A percentile compares a stretch with the other conserved stretches of the same genome.
Evolutionary conservation across 495 filamentous ascomycete species (phyloP).

Genomic region (Podospora sp.): DNA sequence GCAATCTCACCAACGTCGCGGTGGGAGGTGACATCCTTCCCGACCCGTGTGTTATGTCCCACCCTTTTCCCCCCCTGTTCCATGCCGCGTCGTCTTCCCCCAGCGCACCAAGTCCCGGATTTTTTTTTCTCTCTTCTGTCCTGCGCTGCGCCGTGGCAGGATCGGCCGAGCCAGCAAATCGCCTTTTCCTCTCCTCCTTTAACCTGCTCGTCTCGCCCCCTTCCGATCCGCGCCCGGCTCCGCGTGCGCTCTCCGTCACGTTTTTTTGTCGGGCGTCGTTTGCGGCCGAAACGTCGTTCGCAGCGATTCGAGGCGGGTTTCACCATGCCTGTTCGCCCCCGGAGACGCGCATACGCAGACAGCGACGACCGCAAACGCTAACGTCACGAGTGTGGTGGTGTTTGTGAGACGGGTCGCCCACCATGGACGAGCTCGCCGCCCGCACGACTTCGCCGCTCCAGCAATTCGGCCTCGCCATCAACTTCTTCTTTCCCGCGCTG

Average conservation of each 20-base stretch:
- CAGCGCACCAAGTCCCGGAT: not conserved
- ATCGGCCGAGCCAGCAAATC: not conserved
- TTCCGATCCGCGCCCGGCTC: not conserved
- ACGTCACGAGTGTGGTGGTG: not conserved
- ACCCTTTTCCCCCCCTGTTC: not conserved
- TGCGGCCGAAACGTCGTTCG: too few species aligned
- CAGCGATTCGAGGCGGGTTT: too few species aligned
- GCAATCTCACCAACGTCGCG: not conserved
- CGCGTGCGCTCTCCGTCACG: not conserved
- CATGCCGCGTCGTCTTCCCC: not conserved
- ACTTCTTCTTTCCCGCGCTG: constrained; percentile 20
- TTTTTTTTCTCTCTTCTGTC: not conserved
- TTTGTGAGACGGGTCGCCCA: not conserved
- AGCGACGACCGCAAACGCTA: not conserved
- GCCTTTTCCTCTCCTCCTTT: not conserved
- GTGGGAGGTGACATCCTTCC: constrained; percentile 3
- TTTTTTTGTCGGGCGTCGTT: not conserved
- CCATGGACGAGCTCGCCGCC: not conserved
- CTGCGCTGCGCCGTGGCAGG: not conserved
- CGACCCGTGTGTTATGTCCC: constrained; percentile 1
- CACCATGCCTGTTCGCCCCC: constrained; percentile 8
- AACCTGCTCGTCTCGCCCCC: not conserved
- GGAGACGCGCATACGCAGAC: constrained; percentile 7
- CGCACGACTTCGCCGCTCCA: constrained; percentile 3
- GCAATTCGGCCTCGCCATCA: constrained; percentile 16